These are phyloP conservation scores for Trifolium repens DNA, from an alignment of 306 rosid genomes.

Conservation along the genomic window DNA sequence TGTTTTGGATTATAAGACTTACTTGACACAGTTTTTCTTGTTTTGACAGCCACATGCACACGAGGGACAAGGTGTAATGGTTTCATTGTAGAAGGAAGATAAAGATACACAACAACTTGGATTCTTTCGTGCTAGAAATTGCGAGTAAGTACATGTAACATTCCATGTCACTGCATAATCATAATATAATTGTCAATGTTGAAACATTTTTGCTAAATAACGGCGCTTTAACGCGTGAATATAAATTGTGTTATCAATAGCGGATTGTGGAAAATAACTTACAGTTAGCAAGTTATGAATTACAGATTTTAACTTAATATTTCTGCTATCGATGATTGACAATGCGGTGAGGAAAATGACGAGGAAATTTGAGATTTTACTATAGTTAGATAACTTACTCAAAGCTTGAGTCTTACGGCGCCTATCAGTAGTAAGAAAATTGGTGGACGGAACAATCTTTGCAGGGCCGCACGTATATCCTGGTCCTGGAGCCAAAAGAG, in stretches of 20 bases:
- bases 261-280: too few relatives aligned
- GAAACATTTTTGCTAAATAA: neutral
- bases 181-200: neutral
- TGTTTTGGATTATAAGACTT: conserved; percentile 41
- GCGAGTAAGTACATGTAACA: conserved; percentile 94
- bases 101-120: conserved; percentile 91
- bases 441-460: conserved; percentile 83
- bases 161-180: conserved; percentile 93
- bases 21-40: conserved; percentile 79
- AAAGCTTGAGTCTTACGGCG: conserved; percentile 96
- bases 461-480: conserved; percentile 95
- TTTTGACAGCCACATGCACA: conserved; percentile 90
- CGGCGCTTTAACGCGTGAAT: too few relatives aligned
- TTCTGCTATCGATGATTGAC: neutral
- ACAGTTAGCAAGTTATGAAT: too few relatives aligned
- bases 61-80: conserved; percentile 78
- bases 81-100: conserved; percentile 89
- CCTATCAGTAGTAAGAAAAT: conserved; percentile 65
- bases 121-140: conserved; percentile 74
- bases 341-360: neutral
- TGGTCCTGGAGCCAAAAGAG: conserved; percentile 85
- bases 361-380: conserved; percentile 2
- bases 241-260: too few relatives aligned
- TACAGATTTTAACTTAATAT: too few relatives aligned
- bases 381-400: conserved; percentile 55